Evolutionary conservation across 805 yeast species (phyloP), one percentile per base, ranked within the genome.

Genomic region (Lachancea cidri): DNA sequence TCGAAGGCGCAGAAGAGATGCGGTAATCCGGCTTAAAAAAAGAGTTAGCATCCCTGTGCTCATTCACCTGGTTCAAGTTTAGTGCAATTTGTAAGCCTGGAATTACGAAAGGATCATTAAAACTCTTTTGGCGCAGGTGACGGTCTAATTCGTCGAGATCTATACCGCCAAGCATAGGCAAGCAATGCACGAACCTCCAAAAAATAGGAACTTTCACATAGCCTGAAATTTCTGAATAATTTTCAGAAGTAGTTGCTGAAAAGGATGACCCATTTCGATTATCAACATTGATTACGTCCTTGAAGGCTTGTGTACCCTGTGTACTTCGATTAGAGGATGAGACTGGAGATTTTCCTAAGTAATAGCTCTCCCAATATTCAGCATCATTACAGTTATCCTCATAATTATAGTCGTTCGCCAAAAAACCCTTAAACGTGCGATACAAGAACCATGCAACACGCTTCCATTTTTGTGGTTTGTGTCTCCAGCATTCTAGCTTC

Each of bases 61-160:
- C 5, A 11, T 11, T 11, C 11, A 11, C 9, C 16, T 31, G 17
- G 18, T 16, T 13, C 24, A 32, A 25, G 17, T 39, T 41, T 25
- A 52, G 38, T 5, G 57, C 55, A 29, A 49, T 34, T 6, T 49
- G 42, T 29, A 54, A 36, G 2, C 62, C 63, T 3, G 63, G 61
- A 5, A 57, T 41, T 20, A 50, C 42, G 30, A 52, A 49, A 5
- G 51, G 50, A 35, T 49, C 50, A 18, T 48, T 35, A 11, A 39
- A 36, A 32, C 51, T 38, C 33, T 35, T 49, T n/a, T 48, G 18
- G 17, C 50, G 52, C 16, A 59, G 25, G 13, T 43, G 37, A 38
- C 56, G 50, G 42, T 61, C 52, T 9, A 61, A 30, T 37, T 54
- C 61, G 43, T 60, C 65, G n/a, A 62, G 41, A 43, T 62, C 65